These are phyloP conservation scores for Dendrobium officinale DNA, from an alignment of 106 monocot genomes.

Conservation along the genomic window DNA sequence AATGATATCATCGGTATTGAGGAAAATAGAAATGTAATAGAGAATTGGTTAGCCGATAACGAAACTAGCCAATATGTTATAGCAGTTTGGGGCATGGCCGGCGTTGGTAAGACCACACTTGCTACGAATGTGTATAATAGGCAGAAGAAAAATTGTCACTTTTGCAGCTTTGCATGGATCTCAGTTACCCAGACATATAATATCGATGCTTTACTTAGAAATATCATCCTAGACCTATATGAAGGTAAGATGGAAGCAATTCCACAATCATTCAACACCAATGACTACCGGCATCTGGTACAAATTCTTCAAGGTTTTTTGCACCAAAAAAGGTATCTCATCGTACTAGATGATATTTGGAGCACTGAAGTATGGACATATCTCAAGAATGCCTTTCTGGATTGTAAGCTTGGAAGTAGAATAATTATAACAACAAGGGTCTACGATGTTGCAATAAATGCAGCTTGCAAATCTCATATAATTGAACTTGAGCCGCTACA, in stretches of 20 bases:
- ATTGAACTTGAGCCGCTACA: background rate
- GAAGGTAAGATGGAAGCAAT: background rate
- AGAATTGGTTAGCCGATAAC: background rate
- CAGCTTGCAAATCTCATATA: background rate
- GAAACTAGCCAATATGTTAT: background rate
- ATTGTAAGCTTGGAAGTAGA: background rate
- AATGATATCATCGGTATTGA: background rate
- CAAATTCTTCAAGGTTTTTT: background rate
- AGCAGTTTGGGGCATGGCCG: background rate
- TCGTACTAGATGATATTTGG: conserved; percentile 5
- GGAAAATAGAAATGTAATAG: background rate
- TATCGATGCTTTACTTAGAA: background rate
- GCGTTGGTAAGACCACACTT: conserved; percentile 3
- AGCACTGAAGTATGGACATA: background rate
- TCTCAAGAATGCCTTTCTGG: background rate
- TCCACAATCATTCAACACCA: background rate
- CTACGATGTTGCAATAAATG: background rate
- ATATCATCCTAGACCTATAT: background rate
- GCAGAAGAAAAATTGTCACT: background rate
- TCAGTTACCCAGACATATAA: background rate
- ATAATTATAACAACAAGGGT: background rate
- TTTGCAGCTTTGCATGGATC: background rate
- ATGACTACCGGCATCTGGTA: background rate
- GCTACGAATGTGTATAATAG: background rate
- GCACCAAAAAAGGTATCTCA: background rate